Evolutionary conservation across 140 eudicot genomes (phyloP), one percentile per base, ranked within the genome.

Genomic region (Cichorium intybus): DNA sequence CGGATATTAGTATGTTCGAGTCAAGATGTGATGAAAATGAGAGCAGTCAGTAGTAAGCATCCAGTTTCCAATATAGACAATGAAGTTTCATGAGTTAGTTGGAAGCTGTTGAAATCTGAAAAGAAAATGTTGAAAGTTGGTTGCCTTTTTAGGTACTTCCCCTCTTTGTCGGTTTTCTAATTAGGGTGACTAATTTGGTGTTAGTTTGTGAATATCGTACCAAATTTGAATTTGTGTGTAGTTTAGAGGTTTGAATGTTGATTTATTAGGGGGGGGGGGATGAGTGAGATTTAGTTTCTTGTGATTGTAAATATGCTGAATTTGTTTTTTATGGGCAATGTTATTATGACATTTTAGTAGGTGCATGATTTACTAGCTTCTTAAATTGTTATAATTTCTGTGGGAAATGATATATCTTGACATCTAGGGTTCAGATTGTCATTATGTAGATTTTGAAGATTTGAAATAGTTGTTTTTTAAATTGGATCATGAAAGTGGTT

Each of bases 21-120:
- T 78, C 97, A 87, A 71, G 96, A 90, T 24, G 90, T 87, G 39
- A 90, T 84, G 88, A 90, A 84, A 72, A 77, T 90, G 95, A 80
- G 73, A 47, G 79, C 75, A 0, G 87, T n/a, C n/a, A n/a, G 84
- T 56, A 78, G 72, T 60, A 90, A 78, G 73, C 71, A 81, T 23
- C 84, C 84, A 5, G 21, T 60, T 60, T 56, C 80, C 15, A 59
- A 81, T 48, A 7, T 67, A 7, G 92, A 89, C 27, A 72, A 73
- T 58, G 93, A 86, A 37, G 84, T 46, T 64, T 48, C 84, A 6
- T 79, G 66, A 62, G 67, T 67, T 24, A 85, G 75, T 41, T 62
- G 57, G 77, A 72, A 51, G 71, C 57, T 43, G 12, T 14, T 9
- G 60, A 54, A 73, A 73, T 39, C 31, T 73, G 37, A 72, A 31